These are phyloP conservation scores for Epicoccum nigrum DNA, from an alignment of 2,329 filamentous ascomycete species.

Conservation along the genomic window DNA sequence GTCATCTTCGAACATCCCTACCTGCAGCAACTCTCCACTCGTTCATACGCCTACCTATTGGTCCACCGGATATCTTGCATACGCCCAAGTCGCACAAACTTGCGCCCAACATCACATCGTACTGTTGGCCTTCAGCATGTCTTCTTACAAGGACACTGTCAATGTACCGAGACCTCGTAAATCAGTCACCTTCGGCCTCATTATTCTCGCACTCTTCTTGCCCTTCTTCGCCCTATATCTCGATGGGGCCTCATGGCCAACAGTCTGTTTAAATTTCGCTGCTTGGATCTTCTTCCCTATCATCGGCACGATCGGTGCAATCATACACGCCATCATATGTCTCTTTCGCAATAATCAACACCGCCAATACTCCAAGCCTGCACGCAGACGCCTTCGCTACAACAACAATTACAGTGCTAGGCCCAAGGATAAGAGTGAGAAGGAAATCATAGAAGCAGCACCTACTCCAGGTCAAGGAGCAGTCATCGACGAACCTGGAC, in stretches of 20 bases:
- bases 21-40: slow-evolving; percentile 8
- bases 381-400: slow-evolving; percentile 12
- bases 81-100: background rate
- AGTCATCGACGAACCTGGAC: background rate
- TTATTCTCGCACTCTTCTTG: slow-evolving; percentile 23
- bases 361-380: slow-evolving; percentile 11
- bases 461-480: background rate
- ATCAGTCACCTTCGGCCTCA: slow-evolving; percentile 11
- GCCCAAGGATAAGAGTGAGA: background rate
- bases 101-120: background rate
- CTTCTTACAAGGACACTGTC: background rate
- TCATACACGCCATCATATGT: slow-evolving; percentile 21
- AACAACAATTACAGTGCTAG: slow-evolving; percentile 5
- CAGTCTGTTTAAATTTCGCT: slow-evolving; percentile 15
- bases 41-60: slow-evolving; percentile 5
- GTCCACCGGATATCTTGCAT: background rate
- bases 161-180: slow-evolving; percentile 18
- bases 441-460: background rate
- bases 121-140: slow-evolving; percentile 5
- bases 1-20: slow-evolving; percentile 10
- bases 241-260: slow-evolving; percentile 22
- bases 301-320: background rate
- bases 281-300: slow-evolving; percentile 6
- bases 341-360: slow-evolving; percentile 15
- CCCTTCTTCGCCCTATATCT: slow-evolving; percentile 30